phyloP scores from a whole-genome alignment of 345 rosid genomes.

The Noccaea bulbosa region DNA sequence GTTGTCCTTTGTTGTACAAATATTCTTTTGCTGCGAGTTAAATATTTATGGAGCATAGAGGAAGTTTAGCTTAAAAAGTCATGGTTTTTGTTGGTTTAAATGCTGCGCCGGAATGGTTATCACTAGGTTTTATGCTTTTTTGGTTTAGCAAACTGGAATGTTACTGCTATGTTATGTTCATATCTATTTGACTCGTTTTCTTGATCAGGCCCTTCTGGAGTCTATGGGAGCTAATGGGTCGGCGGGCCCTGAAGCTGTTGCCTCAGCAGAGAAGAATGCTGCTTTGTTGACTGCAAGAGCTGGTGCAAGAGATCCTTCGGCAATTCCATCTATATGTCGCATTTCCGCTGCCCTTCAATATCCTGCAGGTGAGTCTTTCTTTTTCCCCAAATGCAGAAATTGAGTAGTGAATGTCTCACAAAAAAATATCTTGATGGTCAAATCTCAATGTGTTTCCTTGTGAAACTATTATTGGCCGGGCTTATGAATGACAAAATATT shows the following conservation, averaged over 20 bases:
- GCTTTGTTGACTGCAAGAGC: constrained; percentile 94
- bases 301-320: constrained; percentile 98
- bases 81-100: neutral
- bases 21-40: constrained; percentile 8
- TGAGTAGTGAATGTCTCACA: neutral
- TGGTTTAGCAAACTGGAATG: constrained; percentile 5
- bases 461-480: neutral
- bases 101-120: neutral
- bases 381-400: neutral
- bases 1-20: neutral
- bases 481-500: neutral
- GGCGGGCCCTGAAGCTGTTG: constrained; percentile 86
- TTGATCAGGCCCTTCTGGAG: constrained; percentile 79
- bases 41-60: neutral
- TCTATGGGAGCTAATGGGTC: constrained; percentile 86
- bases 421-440: neutral
- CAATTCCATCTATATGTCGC: constrained; percentile 96
- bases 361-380: constrained; percentile 67
- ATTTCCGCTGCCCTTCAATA: constrained; percentile 94
- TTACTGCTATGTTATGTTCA: neutral
- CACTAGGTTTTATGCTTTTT: neutral
- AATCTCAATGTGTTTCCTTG: neutral
- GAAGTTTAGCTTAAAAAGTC: neutral
- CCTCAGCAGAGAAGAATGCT: constrained; percentile 92
- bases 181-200: constrained; percentile 11